Percentiles rank a stretch among this genome's conserved stretches.
phyloP scores from a whole-genome alignment of 352 stramenopile species.

The Pythium scleroteichum region DNA sequence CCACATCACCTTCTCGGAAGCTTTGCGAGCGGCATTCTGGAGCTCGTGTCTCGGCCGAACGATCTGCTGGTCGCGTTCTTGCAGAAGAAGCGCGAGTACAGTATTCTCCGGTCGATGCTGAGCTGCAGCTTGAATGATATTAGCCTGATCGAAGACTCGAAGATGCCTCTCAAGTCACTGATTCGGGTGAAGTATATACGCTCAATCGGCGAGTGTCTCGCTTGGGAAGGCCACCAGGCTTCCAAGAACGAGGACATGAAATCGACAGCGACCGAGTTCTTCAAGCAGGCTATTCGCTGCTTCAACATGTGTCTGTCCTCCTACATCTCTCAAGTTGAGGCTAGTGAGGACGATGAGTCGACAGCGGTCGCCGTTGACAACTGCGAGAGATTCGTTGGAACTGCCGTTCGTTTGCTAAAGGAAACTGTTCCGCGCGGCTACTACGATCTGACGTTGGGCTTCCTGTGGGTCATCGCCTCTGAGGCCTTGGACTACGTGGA shows the following conservation, averaged over 20 bases:
- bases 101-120: constrained; percentile 64
- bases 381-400: constrained; percentile 65
- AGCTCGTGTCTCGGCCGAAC: constrained; percentile 55
- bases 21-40: constrained; percentile 58
- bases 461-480: constrained; percentile 66
- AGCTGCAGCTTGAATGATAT: constrained; percentile 62
- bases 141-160: constrained; percentile 39
- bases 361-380: constrained; percentile 24
- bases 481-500: constrained; percentile 46
- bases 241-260: constrained; percentile 35
- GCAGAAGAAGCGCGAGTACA: constrained; percentile 69
- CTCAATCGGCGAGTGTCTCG: constrained; percentile 68
- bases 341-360: constrained; percentile 25
- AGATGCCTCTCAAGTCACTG: constrained; percentile 25
- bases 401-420: constrained; percentile 63
- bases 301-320: constrained; percentile 72
- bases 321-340: constrained; percentile 47
- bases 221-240: constrained; percentile 54
- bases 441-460: constrained; percentile 56
- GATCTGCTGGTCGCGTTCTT: constrained; percentile 58
- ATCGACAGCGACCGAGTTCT: constrained; percentile 54
- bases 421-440: constrained; percentile 61
- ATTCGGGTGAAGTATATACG: constrained; percentile 49
- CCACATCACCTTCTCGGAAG: constrained; percentile 52
- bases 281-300: constrained; percentile 69